phyloP scores from a whole-genome alignment of 2,329 filamentous ascomycete species.

The Phymatotrichopsis omnivora region DNA sequence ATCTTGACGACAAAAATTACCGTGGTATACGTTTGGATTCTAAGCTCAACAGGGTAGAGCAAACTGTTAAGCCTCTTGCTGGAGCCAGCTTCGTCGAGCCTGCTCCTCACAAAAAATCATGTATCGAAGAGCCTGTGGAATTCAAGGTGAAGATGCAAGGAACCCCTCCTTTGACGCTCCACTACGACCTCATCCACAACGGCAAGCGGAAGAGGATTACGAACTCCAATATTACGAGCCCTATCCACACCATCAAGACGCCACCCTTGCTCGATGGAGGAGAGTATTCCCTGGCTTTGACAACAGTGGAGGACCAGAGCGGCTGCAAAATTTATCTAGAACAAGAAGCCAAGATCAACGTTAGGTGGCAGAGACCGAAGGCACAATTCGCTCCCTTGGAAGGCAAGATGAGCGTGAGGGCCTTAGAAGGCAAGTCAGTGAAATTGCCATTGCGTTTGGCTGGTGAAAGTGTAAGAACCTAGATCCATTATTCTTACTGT shows the following conservation, averaged over 20 bases:
- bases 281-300: conserved; percentile 78
- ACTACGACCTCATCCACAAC: conserved; percentile 87
- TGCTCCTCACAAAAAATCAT: conserved; percentile 52
- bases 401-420: conserved; percentile 61
- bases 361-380: conserved; percentile 78
- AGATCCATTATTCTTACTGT: neutral
- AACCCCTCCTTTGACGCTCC: conserved; percentile 75
- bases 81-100: conserved; percentile 65
- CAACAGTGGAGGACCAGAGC: conserved; percentile 73
- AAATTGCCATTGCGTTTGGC: conserved; percentile 73
- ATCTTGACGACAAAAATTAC: conserved; percentile 76
- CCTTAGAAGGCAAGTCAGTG: conserved; percentile 64
- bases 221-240: conserved; percentile 51
- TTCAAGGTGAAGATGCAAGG: conserved; percentile 67
- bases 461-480: conserved; percentile 49
- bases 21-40: conserved; percentile 52
- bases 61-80: conserved; percentile 77
- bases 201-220: conserved; percentile 67
- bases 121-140: conserved; percentile 69
- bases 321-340: conserved; percentile 79
- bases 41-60: conserved; percentile 57
- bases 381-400: conserved; percentile 79
- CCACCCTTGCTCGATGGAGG: conserved; percentile 66
- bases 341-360: conserved; percentile 73
- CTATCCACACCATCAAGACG: conserved; percentile 63